Evolutionary conservation across 2,329 filamentous ascomycete genomes (phyloP).

Genomic region (Aspergillus candidus): DNA sequence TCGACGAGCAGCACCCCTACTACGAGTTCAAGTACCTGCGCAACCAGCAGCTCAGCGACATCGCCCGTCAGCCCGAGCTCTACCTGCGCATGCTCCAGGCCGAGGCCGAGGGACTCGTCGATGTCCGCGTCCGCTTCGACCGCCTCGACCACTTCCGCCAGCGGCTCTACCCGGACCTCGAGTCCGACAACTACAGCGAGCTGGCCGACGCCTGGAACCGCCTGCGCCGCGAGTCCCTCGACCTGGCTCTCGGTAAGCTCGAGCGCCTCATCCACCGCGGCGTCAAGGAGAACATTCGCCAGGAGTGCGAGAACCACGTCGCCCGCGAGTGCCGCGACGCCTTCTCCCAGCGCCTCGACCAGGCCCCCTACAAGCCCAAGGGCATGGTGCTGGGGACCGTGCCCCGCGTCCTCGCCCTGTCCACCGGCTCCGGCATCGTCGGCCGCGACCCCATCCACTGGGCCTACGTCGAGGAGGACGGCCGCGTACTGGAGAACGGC

Average conservation of each 20-base stretch:
- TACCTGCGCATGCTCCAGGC: conserved; percentile 97
- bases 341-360: conserved; percentile 83
- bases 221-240: conserved; percentile 76
- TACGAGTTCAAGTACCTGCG: conserved; percentile 97
- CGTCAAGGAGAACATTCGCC: conserved; percentile 89
- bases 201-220: conserved; percentile 92
- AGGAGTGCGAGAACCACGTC: conserved; percentile 88
- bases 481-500: conserved; percentile 80
- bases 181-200: conserved; percentile 92
- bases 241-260: conserved; percentile 72
- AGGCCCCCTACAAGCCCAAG: conserved; percentile 92
- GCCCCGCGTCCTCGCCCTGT: conserved; percentile 79
- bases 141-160: conserved; percentile 69
- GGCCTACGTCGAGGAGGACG: conserved; percentile 91
- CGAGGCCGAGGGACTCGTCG: conserved; percentile 86
- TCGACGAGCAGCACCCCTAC: conserved; percentile 91
- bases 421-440: conserved; percentile 75
- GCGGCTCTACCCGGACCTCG: conserved; percentile 74
- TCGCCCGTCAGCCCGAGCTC: conserved; percentile 77
- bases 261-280: conserved; percentile 80
- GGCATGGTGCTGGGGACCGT: conserved; percentile 83
- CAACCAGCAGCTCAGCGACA: conserved; percentile 75
- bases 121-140: conserved; percentile 73
- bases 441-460: conserved; percentile 73
- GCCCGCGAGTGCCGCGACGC: conserved; percentile 83